A percentile compares a stretch with the other conserved stretches of the same genome.
Conservation (phyloP, 768 basidiomycete species). For the Cubamyces sp. region DNA sequence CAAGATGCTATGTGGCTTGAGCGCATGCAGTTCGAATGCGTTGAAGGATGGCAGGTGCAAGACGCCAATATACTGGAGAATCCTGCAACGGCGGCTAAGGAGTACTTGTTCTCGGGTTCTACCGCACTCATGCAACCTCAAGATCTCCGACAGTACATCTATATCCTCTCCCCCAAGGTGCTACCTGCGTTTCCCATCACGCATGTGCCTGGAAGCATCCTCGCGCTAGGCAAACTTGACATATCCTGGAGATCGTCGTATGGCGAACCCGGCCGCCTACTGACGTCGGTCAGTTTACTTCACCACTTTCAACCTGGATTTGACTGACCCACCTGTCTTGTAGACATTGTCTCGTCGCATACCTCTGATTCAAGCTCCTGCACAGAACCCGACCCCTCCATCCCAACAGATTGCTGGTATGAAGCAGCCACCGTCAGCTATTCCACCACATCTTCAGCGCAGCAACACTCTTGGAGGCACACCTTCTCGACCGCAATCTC, state of each 20-base stretch:
- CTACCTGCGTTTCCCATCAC: slow-evolving; percentile 48
- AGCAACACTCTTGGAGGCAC: slow-evolving; percentile 41
- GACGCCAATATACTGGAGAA: slow-evolving; percentile 52
- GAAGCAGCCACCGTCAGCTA: slow-evolving; percentile 64
- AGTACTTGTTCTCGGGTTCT: slow-evolving; percentile 53
- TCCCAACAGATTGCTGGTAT: slow-evolving; percentile 27
- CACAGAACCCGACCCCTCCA: slow-evolving; percentile 37
- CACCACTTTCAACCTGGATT: not conserved
- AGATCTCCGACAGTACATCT: slow-evolving; percentile 87
- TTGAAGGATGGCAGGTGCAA: slow-evolving; percentile 63
- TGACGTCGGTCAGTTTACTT: slow-evolving; percentile 64
- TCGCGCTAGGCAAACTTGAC: slow-evolving; percentile 86
- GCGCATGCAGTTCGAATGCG: slow-evolving; percentile 76
- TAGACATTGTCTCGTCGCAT: slow-evolving; percentile 82
- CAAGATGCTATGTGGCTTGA: slow-evolving; percentile 78
- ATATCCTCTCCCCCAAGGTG: slow-evolving; percentile 65
- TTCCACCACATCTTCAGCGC: slow-evolving; percentile 79
- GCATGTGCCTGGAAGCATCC: slow-evolving; percentile 67
- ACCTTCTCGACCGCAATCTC: slow-evolving; percentile 61
- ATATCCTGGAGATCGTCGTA: slow-evolving; percentile 86
- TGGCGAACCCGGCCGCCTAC: slow-evolving; percentile 83
- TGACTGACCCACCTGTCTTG: not conserved
- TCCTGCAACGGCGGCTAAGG: slow-evolving; percentile 16
- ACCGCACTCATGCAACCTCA: slow-evolving; percentile 81
- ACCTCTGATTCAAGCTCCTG: slow-evolving; percentile 50